Evolutionary conservation across 202 grass and related monocot species (phyloP).

Genomic region (Carex arenaria): DNA sequence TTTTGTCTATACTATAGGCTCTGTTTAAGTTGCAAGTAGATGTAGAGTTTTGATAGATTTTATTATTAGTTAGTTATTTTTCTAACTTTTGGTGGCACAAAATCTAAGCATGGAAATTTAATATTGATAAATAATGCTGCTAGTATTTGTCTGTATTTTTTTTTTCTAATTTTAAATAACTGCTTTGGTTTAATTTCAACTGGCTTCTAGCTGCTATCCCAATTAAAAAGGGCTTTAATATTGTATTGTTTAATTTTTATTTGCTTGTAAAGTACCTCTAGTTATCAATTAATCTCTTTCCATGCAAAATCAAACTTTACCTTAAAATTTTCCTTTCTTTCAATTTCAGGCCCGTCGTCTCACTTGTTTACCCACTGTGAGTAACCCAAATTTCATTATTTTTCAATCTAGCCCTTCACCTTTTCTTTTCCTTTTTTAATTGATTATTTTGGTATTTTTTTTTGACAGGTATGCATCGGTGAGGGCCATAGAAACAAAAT

Average conservation of each 20-base stretch:
- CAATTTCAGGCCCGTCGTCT: conserved; percentile 64
- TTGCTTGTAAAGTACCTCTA: background rate
- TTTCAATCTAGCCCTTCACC: conserved; percentile 3
- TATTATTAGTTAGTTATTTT: conserved; percentile 1
- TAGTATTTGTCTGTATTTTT: background rate
- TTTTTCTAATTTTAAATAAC: background rate
- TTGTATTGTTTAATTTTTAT: background rate
- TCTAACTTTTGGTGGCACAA: background rate
- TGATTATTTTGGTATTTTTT: background rate
- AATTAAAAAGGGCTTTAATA: background rate
- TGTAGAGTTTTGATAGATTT: background rate
- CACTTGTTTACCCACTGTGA: conserved; percentile 88
- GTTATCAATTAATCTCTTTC: background rate
- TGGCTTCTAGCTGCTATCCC: background rate
- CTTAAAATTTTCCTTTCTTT: conserved; percentile 2
- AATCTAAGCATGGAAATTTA: background rate
- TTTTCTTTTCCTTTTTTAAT: conserved; percentile 12
- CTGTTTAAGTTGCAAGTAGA: background rate
- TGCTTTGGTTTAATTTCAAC: background rate
- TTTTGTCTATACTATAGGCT: background rate
- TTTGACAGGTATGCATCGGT: conserved; percentile 83
- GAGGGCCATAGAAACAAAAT: conserved; percentile 85
- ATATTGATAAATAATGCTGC: background rate
- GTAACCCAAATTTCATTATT: conserved; percentile 27
- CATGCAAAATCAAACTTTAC: background rate